Conservation (phyloP, 164 flowering plant species). For the Piper longum region DNA sequence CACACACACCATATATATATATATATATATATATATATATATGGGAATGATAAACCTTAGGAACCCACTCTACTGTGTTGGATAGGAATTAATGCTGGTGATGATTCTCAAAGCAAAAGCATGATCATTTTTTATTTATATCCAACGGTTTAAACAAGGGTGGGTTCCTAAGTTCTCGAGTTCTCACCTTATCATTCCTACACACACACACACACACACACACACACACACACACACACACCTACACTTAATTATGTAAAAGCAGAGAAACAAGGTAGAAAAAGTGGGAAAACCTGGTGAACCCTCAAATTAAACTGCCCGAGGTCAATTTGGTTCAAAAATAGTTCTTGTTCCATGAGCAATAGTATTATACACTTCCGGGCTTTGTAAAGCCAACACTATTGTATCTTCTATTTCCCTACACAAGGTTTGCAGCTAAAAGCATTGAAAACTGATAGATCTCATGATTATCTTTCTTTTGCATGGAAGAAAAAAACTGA, state of each 20-base stretch:
- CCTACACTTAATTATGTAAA: not conserved
- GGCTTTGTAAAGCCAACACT: slow-evolving; percentile 68
- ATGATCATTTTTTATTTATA: too few relatives aligned
- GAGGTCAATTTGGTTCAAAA: slow-evolving; percentile 92
- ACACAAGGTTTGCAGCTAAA: not conserved
- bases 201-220: not conserved
- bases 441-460: not conserved
- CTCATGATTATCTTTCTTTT: too few relatives aligned
- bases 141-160: too few relatives aligned
- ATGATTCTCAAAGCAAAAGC: too few relatives aligned
- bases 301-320: slow-evolving; percentile 97
- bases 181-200: too few relatives aligned
- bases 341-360: slow-evolving; percentile 88
- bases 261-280: not conserved
- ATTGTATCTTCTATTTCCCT: slow-evolving; percentile 90
- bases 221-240: not conserved
- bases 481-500: too few relatives aligned
- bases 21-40: too few relatives aligned
- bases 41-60: too few relatives aligned
- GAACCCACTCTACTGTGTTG: too few relatives aligned
- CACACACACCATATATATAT: too few relatives aligned
- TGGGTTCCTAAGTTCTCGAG: too few relatives aligned
- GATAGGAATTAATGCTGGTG: too few relatives aligned
- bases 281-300: slow-evolving; percentile 67
- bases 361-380: slow-evolving; percentile 84